phyloP scores from a whole-genome alignment of 2,329 filamentous ascomycete genomes.

The Penicillium crustosum region DNA sequence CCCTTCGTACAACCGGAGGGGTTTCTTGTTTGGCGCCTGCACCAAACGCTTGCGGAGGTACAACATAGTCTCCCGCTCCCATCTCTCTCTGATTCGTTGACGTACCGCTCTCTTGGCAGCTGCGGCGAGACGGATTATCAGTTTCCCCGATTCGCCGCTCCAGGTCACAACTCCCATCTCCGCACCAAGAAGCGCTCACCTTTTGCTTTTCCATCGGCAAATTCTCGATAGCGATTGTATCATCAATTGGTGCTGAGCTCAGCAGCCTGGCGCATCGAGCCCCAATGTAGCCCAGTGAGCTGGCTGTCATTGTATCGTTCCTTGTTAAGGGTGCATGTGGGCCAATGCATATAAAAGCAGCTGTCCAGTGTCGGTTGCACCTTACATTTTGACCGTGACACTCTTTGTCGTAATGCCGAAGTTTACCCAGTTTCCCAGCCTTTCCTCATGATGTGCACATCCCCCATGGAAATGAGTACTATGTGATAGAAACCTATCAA shows the following conservation, averaged over 20 bases:
- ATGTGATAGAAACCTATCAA: background rate
- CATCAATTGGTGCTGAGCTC: background rate
- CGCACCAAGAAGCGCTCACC: too few species aligned
- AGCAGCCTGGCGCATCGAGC: background rate
- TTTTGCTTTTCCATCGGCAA: too few species aligned
- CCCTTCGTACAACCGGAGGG: too few species aligned
- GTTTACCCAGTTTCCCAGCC: background rate
- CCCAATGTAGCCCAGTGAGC: background rate
- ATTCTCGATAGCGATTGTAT: background rate
- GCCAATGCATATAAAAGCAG: background rate
- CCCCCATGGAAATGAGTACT: background rate
- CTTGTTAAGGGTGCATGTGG: background rate
- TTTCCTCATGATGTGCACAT: background rate
- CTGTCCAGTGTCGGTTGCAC: background rate
- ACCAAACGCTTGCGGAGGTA: too few species aligned
- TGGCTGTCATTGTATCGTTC: background rate
- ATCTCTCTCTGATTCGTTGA: too few species aligned
- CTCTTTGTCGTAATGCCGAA: background rate
- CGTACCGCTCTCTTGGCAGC: too few species aligned
- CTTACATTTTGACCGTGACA: background rate
- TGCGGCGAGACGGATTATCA: too few species aligned
- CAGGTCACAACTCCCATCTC: too few species aligned
- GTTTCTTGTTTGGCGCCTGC: too few species aligned
- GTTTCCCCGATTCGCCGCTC: too few species aligned
- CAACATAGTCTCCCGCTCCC: too few species aligned